A percentile compares a stretch with the other conserved stretches of the same genome.
These are phyloP conservation scores for Torrubiella hemipterigena DNA, from an alignment of 2,329 filamentous ascomycete genomes.

Conservation along the genomic window DNA sequence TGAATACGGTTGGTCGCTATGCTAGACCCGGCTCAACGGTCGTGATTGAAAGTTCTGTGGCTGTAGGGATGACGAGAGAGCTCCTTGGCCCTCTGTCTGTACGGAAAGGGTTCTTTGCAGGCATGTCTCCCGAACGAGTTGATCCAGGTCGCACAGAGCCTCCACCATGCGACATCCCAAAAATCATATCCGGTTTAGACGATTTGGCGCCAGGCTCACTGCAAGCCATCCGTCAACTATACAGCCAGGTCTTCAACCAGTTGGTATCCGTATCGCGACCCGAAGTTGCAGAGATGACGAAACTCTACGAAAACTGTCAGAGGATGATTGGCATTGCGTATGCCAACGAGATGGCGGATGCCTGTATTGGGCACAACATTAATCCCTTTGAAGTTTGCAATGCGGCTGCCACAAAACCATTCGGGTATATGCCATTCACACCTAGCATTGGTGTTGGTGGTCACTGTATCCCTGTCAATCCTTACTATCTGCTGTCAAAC, in stretches of 20 bases:
- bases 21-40: conserved; percentile 32
- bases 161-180: conserved; percentile 32
- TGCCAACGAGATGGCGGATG: conserved; percentile 44
- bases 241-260: conserved; percentile 32
- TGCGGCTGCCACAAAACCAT: conserved; percentile 38
- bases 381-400: conserved; percentile 37
- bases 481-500: conserved; percentile 38
- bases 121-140: conserved; percentile 41
- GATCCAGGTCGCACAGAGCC: conserved; percentile 34
- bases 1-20: conserved; percentile 25
- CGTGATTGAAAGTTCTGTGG: conserved; percentile 41
- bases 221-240: conserved; percentile 28
- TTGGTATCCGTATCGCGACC: conserved; percentile 36
- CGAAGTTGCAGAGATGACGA: conserved; percentile 46
- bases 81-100: conserved; percentile 33
- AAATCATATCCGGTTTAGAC: conserved; percentile 40
- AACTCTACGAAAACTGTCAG: conserved; percentile 47
- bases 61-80: conserved; percentile 40
- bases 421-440: conserved; percentile 35
- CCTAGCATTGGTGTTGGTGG: conserved; percentile 40
- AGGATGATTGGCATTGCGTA: conserved; percentile 42
- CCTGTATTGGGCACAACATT: conserved; percentile 30
- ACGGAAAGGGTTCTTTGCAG: conserved; percentile 27
- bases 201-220: conserved; percentile 31
- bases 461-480: conserved; percentile 45